Conservation (phyloP, 768 basidiomycete species). For the Strobilomyces dryophilus region DNA sequence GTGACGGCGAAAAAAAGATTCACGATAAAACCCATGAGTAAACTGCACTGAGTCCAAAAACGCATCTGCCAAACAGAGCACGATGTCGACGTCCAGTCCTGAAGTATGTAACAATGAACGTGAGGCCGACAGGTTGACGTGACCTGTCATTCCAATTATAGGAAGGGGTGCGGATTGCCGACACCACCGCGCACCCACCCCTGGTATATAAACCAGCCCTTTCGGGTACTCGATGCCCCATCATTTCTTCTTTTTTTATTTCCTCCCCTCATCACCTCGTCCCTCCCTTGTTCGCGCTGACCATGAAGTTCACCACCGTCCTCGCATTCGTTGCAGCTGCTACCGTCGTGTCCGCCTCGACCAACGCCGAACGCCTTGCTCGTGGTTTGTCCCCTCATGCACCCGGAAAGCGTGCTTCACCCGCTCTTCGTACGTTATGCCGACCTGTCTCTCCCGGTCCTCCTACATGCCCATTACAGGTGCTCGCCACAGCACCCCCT, state of each 20-base stretch:
- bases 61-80: no score
- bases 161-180: constrained; percentile 11
- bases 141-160: background rate
- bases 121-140: background rate
- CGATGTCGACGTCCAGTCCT: no score
- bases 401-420: constrained; percentile 36
- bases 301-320: constrained; percentile 28
- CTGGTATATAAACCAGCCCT: constrained; percentile 10
- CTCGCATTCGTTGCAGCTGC: constrained; percentile 38
- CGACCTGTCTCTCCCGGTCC: background rate
- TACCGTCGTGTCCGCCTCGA: constrained; percentile 39
- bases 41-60: no score
- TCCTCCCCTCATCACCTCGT: background rate
- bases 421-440: constrained; percentile 29
- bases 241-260: background rate
- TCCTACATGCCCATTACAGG: constrained; percentile 19
- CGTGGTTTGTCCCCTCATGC: constrained; percentile 48
- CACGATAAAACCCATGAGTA: no score
- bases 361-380: constrained; percentile 51
- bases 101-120: no score
- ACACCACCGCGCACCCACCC: background rate
- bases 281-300: background rate
- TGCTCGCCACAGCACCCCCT: constrained; percentile 36
- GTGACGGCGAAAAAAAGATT: no score
- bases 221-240: background rate